Evolutionary conservation across 2,329 filamentous ascomycete genomes (phyloP), one percentile per base, ranked within the genome.

Genomic region (Trichoderma koningii): DNA sequence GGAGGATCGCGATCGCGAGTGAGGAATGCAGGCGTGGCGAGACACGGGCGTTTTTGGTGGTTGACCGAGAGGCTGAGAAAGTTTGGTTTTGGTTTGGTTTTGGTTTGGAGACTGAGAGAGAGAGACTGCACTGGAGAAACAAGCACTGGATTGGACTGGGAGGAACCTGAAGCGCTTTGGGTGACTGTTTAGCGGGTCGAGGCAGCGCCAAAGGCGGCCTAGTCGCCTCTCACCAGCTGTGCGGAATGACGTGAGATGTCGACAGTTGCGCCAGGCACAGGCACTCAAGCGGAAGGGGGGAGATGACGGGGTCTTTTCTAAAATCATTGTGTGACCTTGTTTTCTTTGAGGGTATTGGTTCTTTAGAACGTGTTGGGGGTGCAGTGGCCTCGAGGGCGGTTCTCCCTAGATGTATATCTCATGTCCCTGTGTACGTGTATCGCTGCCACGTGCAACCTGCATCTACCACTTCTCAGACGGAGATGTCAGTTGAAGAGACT

Each of bases 161-260:
- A 23, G 21, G 21, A 23, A 23, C 21, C 21, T 23, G 21, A 23
- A 38, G 34, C 34, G 34, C 34, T 38, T 38, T 38, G 34, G 34
- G 34, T 45, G 59, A 19, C 48, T 38, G 34, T 41, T 62, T 63
- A 47, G 59, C 59, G 48, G 59, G 59, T 63, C 59, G 41, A 53
- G 41, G 50, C 34, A 63, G 59, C 59, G 59, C 59, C 50, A 63
- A 63, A 63, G 26, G 45, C 10, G 30, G 59, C 50, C 59, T 55
- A 55, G 59, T 45, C 21, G 50, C 50, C 50, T 17, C 41, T 26
- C 38, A 53, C 50, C 59, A 45, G 59, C 34, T 55, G 21, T 50
- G 59, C 59, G 50, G 50, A 63, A 63, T 63, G 59, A 63, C 59
- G 59, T 63, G 59, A 63, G 59, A 63, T 51, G 55, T 44, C 34